Evolutionary conservation across 768 basidiomycete species (phyloP).

Genomic region (Xanthoconium purpureum): DNA sequence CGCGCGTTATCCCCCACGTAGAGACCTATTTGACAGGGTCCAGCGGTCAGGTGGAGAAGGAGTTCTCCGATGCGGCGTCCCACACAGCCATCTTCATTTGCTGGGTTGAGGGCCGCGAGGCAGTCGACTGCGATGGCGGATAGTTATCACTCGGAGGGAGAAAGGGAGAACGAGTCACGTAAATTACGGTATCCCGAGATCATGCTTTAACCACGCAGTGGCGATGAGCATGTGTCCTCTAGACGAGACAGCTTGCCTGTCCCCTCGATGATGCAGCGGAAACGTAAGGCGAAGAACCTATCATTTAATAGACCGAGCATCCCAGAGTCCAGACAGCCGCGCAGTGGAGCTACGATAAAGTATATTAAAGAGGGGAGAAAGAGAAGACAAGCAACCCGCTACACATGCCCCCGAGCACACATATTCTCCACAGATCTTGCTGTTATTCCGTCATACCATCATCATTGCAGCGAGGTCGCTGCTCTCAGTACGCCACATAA

Average conservation of each 20-base stretch:
- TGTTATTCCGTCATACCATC: constrained; percentile 25
- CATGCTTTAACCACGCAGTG: constrained; percentile 30
- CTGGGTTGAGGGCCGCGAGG: constrained; percentile 9
- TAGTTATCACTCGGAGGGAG: background rate
- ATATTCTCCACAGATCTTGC: constrained; percentile 29
- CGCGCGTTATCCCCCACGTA: constrained; percentile 16
- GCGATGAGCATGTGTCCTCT: constrained; percentile 24
- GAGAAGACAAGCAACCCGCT: constrained; percentile 4
- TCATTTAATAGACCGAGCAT: constrained; percentile 19
- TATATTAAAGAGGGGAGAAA: constrained; percentile 17
- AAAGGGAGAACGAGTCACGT: constrained; percentile 14
- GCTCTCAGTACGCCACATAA: constrained; percentile 28
- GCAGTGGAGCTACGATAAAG: constrained; percentile 8
- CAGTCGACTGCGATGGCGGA: constrained; percentile 5
- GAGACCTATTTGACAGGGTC: background rate
- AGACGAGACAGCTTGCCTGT: constrained; percentile 3
- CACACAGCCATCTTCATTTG: constrained; percentile 21
- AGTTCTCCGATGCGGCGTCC: constrained; percentile 11
- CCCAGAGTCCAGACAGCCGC: constrained; percentile 16
- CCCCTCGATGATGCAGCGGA: constrained; percentile 9
- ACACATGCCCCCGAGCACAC: constrained; percentile 16
- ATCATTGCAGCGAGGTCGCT: constrained; percentile 32
- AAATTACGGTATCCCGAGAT: constrained; percentile 31
- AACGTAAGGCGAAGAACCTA: constrained; percentile 16
- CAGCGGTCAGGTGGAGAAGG: constrained; percentile 11